phyloP scores from a whole-genome alignment of 2,329 filamentous ascomycete species.

The Beauveria sp. region DNA sequence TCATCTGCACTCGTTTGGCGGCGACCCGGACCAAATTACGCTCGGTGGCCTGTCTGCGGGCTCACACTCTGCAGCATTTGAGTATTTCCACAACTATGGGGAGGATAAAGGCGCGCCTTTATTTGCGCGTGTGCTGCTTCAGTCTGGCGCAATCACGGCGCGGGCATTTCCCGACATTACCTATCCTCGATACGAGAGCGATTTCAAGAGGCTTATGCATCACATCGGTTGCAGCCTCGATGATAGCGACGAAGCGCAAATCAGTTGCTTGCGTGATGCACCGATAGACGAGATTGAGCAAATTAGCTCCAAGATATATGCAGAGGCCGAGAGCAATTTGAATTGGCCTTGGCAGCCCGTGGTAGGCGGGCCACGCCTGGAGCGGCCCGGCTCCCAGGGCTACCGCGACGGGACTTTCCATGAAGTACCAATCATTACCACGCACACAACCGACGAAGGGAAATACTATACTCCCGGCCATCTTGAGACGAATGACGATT shows the following conservation, averaged over 20 bases:
- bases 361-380: slow-evolving; percentile 35
- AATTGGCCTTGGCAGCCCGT: slow-evolving; percentile 44
- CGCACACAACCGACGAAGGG: slow-evolving; percentile 27
- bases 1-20: slow-evolving; percentile 45
- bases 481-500: slow-evolving; percentile 28
- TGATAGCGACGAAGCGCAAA: slow-evolving; percentile 22
- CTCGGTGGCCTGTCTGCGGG: slow-evolving; percentile 50
- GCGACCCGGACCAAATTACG: slow-evolving; percentile 42
- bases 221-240: slow-evolving; percentile 22
- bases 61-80: slow-evolving; percentile 29
- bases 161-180: slow-evolving; percentile 27
- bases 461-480: slow-evolving; percentile 25
- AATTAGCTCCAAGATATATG: slow-evolving; percentile 31
- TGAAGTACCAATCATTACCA: slow-evolving; percentile 30
- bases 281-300: slow-evolving; percentile 27
- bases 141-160: slow-evolving; percentile 30
- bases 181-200: slow-evolving; percentile 25
- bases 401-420: slow-evolving; percentile 30
- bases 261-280: slow-evolving; percentile 31
- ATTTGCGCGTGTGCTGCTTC: slow-evolving; percentile 27
- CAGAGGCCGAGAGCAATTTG: slow-evolving; percentile 28
- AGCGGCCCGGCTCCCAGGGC: slow-evolving; percentile 36
- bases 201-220: slow-evolving; percentile 23
- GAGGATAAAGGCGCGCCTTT: slow-evolving; percentile 21
- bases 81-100: slow-evolving; percentile 31